Base-by-base conservation (phyloP, 1,284 basidiomycete species). In the Xerocomus minutiporus region DNA sequence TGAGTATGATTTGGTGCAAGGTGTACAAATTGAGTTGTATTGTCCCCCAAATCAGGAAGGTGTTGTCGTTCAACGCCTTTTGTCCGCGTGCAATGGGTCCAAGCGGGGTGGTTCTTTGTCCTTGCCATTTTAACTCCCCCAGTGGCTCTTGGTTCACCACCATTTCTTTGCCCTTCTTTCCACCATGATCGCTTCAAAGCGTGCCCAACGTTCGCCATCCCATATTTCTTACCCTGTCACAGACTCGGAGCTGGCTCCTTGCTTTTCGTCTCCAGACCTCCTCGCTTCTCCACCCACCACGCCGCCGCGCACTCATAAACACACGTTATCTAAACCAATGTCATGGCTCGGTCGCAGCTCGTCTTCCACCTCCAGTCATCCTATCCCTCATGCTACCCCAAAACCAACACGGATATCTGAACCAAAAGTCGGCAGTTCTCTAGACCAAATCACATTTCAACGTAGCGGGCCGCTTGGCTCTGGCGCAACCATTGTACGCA, bases 401-500 rank as follows among this genome's bases (percentile, higher is more conserved):
- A 82, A 81, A 59, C 74, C 78, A 26, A 67, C 78, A 11, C 78
- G 75, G 54, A 79, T 86, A 41, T 82, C 82, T 1, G 85, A 88
- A 61, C 82, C 83, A 13, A 81, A 80, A 62, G 68, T 81, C 34
- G 68, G 72, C 13, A 74, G 75, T 55, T 73, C 76, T n/a, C 69
- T 78, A 26, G 79, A 82, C 38, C 64, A 73, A 4, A 57, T 77
- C 38, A 64, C 67, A 38, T 59, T 72, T 36, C 66, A 68, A 8
- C 73, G 78, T 3, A 73, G 67, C 47, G 81, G 81, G 5, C 64
- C 71, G 2, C 75, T 89, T 11, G 87, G 86, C 15, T 65, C 78
- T 9, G 86, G 87, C 35, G 87, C 87, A 12, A 82, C 74, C 3
- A 36, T 91, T 23, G 88, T 91, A 32, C 75, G 83, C 55, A 90